Percentiles rank a stretch among this genome's conserved stretches.
phyloP scores from a whole-genome alignment of 371 early-diverging fungal species.

The Circinella umbellata region DNA sequence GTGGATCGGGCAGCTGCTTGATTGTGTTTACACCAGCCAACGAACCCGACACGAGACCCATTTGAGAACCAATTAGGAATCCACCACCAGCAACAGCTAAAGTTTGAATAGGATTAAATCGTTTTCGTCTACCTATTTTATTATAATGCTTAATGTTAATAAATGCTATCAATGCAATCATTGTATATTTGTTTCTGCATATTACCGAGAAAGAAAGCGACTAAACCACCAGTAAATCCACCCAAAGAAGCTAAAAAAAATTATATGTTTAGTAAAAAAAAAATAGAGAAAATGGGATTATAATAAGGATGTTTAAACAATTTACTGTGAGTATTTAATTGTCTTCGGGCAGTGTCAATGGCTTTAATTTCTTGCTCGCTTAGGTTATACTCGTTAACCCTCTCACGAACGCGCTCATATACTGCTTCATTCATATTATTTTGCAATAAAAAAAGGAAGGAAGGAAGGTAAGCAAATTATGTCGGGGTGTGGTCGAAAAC shows the following conservation, averaged over 20 bases:
- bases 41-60: slow-evolving; percentile 51
- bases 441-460: background rate
- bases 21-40: slow-evolving; percentile 47
- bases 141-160: background rate
- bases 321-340: slow-evolving; percentile 46
- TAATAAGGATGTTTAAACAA: background rate
- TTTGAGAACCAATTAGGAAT: slow-evolving; percentile 51
- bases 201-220: slow-evolving; percentile 37
- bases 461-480: background rate
- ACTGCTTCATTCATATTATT: slow-evolving; percentile 32
- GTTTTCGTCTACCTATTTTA: slow-evolving; percentile 30
- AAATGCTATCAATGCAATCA: background rate
- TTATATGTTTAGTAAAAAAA: background rate
- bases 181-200: background rate
- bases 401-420: slow-evolving; percentile 43
- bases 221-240: slow-evolving; percentile 38
- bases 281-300: background rate
- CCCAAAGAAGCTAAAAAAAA: slow-evolving; percentile 39
- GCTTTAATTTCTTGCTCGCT: slow-evolving; percentile 48
- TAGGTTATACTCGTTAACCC: slow-evolving; percentile 45
- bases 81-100: slow-evolving; percentile 45
- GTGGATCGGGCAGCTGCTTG: slow-evolving; percentile 43
- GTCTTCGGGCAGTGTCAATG: slow-evolving; percentile 44
- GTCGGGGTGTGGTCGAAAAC: background rate
- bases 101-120: slow-evolving; percentile 38